Percentiles rank a stretch among this genome's conserved stretches.
Evolutionary conservation across 1,284 basidiomycete genomes (phyloP).

Genomic region (Puccinia hordei): DNA sequence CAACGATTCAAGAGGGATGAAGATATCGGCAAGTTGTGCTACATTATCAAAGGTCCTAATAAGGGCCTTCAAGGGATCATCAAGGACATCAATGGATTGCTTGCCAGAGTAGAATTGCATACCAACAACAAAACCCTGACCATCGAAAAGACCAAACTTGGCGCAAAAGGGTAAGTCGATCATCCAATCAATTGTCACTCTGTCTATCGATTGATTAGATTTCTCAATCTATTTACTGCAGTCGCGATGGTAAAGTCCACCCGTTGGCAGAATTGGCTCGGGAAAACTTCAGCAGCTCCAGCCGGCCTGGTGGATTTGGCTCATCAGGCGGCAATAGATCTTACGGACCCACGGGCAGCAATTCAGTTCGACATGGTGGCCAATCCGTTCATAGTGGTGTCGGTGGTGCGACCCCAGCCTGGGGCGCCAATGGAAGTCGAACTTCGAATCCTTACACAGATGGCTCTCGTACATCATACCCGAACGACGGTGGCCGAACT

Average conservation of each 20-base stretch:
- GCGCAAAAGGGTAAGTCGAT: conserved; percentile 72
- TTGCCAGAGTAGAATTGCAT: conserved; percentile 86
- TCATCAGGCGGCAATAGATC: conserved; percentile 49
- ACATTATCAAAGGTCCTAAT: conserved; percentile 80
- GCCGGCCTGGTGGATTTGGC: conserved; percentile 55
- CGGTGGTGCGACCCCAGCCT: conserved; percentile 53
- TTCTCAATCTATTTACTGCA: conserved; percentile 1
- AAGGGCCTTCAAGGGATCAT: conserved; percentile 91
- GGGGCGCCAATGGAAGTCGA: conserved; percentile 53
- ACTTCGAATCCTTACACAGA: conserved; percentile 65
- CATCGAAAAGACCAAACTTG: conserved; percentile 77
- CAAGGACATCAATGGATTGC: conserved; percentile 88
- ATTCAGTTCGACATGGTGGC: conserved; percentile 51
- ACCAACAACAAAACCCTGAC: conserved; percentile 88
- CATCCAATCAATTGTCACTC: neutral
- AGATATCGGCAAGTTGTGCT: conserved; percentile 77
- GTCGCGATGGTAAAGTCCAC: conserved; percentile 61
- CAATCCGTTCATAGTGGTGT: conserved; percentile 48
- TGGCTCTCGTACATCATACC: conserved; percentile 69
- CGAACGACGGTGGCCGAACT: conserved; percentile 65
- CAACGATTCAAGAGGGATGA: conserved; percentile 76
- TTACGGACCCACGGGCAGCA: conserved; percentile 52
- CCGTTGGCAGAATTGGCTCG: conserved; percentile 61
- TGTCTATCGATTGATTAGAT: neutral
- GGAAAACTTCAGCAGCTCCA: conserved; percentile 51